A percentile compares a stretch with the other conserved stretches of the same genome.
Evolutionary conservation across 176 grass and related monocot species (phyloP).

Genomic region (Ampelocalamus luodianensis): DNA sequence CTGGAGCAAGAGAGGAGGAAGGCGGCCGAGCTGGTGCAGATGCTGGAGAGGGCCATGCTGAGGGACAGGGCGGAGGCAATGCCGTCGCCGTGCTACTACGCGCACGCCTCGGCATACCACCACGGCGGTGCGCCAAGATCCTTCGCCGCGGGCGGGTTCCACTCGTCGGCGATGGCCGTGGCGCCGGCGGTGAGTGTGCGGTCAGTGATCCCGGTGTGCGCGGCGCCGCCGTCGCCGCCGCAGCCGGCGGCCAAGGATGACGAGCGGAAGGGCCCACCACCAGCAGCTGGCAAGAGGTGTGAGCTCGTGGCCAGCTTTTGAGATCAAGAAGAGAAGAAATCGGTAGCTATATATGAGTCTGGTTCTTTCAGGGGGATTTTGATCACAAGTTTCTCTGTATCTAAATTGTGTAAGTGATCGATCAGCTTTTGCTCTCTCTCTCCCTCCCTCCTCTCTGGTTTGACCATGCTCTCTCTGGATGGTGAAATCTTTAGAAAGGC

Average conservation of each 20-base stretch:
- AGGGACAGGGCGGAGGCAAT: slow-evolving; percentile 29
- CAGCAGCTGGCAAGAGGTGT: slow-evolving; percentile 8
- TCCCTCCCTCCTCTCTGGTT: background rate
- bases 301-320: background rate
- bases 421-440: slow-evolving; percentile 6
- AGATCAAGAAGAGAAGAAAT: slow-evolving; percentile 2
- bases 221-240: slow-evolving; percentile 52
- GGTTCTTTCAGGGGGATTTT: slow-evolving; percentile 39
- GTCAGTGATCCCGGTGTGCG: slow-evolving; percentile 71
- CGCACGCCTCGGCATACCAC: slow-evolving; percentile 36
- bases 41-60: slow-evolving; percentile 46
- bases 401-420: slow-evolving; percentile 15
- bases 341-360: background rate
- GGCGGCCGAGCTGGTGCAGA: slow-evolving; percentile 39
- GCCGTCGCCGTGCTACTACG: slow-evolving; percentile 43
- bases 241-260: slow-evolving; percentile 41
- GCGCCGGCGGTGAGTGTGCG: slow-evolving; percentile 76
- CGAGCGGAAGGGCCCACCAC: background rate
- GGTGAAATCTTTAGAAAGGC: slow-evolving; percentile 29
- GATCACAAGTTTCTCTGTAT: slow-evolving; percentile 32
- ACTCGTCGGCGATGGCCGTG: slow-evolving; percentile 56
- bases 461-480: background rate
- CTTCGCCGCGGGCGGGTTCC: slow-evolving; percentile 43
- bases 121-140: slow-evolving; percentile 32
- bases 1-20: slow-evolving; percentile 33